Evolutionary conservation across 2,329 filamentous ascomycete species (phyloP).

Genomic region (Phialemonium atrogriseum): DNA sequence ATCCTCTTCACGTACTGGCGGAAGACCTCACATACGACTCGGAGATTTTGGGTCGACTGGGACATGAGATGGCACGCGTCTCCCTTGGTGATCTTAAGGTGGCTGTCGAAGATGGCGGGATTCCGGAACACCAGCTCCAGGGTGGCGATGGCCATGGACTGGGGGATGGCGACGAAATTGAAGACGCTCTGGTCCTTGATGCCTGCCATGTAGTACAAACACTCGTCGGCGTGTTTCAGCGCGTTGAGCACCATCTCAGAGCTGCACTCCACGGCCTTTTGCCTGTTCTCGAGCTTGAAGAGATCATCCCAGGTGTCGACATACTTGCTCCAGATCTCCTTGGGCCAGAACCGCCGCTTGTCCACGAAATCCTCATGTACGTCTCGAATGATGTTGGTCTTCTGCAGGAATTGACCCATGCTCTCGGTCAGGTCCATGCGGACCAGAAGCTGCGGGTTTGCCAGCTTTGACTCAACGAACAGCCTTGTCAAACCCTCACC

Average conservation of each 20-base stretch:
- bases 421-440: conserved; percentile 78
- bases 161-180: conserved; percentile 97
- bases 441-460: conserved; percentile 74
- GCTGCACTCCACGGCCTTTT: conserved; percentile 73
- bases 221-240: conserved; percentile 80
- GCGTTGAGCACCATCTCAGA: conserved; percentile 94
- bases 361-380: conserved; percentile 85
- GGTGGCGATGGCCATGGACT: conserved; percentile 95
- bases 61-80: conserved; percentile 87
- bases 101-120: conserved; percentile 71
- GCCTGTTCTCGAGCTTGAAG: conserved; percentile 70
- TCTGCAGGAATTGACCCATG: conserved; percentile 96
- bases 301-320: conserved; percentile 84
- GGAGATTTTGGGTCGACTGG: conserved; percentile 85
- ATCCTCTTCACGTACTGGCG: conserved; percentile 70
- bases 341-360: conserved; percentile 85
- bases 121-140: conserved; percentile 90
- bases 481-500: conserved; percentile 86
- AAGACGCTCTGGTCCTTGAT: conserved; percentile 95
- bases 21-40: conserved; percentile 75
- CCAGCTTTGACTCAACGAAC: conserved; percentile 80
- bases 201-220: conserved; percentile 94
- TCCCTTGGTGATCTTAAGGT: conserved; percentile 96
- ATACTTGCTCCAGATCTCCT: conserved; percentile 95
- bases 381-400: conserved; percentile 98